These are phyloP conservation scores for Sugiyamaella castrensis DNA, from an alignment of 1,139 yeast genomes.

Conservation along the genomic window DNA sequence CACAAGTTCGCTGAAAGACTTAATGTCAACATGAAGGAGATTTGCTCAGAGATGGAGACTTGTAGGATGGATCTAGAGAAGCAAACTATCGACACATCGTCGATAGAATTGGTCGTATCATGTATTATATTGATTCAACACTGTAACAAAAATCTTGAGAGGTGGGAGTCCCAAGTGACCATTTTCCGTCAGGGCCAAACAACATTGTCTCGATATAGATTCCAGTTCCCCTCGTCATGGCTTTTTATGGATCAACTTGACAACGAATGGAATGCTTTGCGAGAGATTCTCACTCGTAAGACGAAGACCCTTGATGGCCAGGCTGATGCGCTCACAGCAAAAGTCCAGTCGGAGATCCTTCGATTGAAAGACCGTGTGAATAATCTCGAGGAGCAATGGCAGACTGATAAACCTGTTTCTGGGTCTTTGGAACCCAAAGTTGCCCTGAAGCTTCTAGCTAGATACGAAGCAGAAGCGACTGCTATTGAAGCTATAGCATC, in stretches of 20 bases:
- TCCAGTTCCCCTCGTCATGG: slow-evolving; percentile 55
- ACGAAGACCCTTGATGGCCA: slow-evolving; percentile 45
- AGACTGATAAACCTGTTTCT: slow-evolving; percentile 48
- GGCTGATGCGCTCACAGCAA: slow-evolving; percentile 43
- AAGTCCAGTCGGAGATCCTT: slow-evolving; percentile 44
- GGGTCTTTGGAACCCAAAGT: slow-evolving; percentile 45
- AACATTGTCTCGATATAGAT: slow-evolving; percentile 46
- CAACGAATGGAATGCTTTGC: slow-evolving; percentile 47
- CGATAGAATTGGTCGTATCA: slow-evolving; percentile 40
- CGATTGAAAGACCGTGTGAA: slow-evolving; percentile 41
- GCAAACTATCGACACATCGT: slow-evolving; percentile 36
- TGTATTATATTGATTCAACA: slow-evolving; percentile 39
- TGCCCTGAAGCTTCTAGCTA: slow-evolving; percentile 50
- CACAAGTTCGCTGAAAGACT: slow-evolving; percentile 45
- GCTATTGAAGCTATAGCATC: slow-evolving; percentile 29
- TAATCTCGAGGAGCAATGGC: slow-evolving; percentile 47
- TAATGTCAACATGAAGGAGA: slow-evolving; percentile 30
- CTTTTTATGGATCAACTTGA: slow-evolving; percentile 62
- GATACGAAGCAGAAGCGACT: slow-evolving; percentile 42
- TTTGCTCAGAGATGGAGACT: slow-evolving; percentile 32
- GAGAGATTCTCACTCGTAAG: slow-evolving; percentile 44
- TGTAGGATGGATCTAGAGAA: slow-evolving; percentile 39
- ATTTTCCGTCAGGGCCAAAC: slow-evolving; percentile 45
- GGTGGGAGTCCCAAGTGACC: slow-evolving; percentile 37
- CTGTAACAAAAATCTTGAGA: slow-evolving; percentile 28